A percentile compares a stretch with the other conserved stretches of the same genome.
These are phyloP conservation scores for Pseudonitzschia pungens DNA, from an alignment of 108 stramenopile species.

Conservation along the genomic window DNA sequence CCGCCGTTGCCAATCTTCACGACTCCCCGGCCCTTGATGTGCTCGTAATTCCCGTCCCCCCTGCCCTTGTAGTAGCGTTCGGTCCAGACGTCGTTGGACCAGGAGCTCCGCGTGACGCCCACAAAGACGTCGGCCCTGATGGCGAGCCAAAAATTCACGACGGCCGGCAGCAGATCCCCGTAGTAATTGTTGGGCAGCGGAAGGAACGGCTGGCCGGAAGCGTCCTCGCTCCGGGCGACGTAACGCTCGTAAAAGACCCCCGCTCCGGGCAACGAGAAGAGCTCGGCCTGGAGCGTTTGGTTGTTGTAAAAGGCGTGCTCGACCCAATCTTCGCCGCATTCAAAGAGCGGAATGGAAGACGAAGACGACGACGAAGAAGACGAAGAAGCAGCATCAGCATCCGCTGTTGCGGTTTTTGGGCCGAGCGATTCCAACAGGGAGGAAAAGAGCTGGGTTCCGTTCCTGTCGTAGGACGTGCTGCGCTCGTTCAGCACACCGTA, in stretches of 20 bases:
- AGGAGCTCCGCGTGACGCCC: constrained; percentile 59
- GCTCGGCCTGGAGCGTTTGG: not conserved
- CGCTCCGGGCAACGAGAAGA: not conserved
- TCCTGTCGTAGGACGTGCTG: constrained; percentile 11
- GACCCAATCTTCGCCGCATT: constrained; percentile 54
- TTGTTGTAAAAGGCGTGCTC: constrained; percentile 28
- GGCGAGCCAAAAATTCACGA: constrained; percentile 69
- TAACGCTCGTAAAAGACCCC: not conserved
- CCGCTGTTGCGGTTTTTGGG: too few species aligned
- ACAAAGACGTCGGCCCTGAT: constrained; percentile 53
- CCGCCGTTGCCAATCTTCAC: constrained; percentile 40
- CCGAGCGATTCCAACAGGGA: too few species aligned
- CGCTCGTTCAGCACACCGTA: constrained; percentile 28
- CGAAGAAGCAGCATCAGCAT: too few species aligned
- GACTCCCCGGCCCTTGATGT: constrained; percentile 26
- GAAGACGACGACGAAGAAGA: too few species aligned
- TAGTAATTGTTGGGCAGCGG: constrained; percentile 22
- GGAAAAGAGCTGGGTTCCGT: not conserved
- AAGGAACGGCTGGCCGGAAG: not conserved
- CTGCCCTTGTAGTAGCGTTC: constrained; percentile 58
- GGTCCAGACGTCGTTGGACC: constrained; percentile 69
- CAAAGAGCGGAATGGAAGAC: constrained; percentile 63
- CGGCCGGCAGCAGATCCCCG: constrained; percentile 51
- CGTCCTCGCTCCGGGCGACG: not conserved
- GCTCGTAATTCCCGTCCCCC: constrained; percentile 39